These are phyloP conservation scores for Metschnikowia reukaufii DNA, from an alignment of 805 yeast genomes.

Conservation along the genomic window DNA sequence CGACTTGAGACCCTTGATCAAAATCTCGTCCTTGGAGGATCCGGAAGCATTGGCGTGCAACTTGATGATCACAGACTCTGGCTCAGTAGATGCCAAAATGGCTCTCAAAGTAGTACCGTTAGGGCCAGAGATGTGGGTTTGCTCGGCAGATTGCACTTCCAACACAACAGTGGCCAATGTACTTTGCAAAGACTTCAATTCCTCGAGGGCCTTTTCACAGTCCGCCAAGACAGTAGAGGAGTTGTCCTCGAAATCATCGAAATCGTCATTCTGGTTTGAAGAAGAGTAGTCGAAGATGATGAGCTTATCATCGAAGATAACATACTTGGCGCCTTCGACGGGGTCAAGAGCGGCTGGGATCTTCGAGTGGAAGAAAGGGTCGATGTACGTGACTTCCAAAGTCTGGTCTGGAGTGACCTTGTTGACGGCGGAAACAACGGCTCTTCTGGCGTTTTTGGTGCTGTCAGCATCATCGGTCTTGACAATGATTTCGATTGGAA, in stretches of 20 bases:
- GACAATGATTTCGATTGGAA: conserved; percentile 64
- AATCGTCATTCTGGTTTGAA: conserved; percentile 39
- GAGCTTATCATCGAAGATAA: conserved; percentile 55
- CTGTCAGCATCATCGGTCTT: conserved; percentile 44
- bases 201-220: conserved; percentile 55
- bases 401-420: conserved; percentile 67
- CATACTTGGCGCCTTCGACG: conserved; percentile 51
- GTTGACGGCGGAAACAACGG: conserved; percentile 72
- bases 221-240: conserved; percentile 51
- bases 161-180: conserved; percentile 53
- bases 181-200: conserved; percentile 57
- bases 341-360: conserved; percentile 43
- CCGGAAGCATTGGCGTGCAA: conserved; percentile 43
- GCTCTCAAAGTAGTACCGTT: conserved; percentile 55
- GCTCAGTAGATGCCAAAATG: conserved; percentile 38
- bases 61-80: conserved; percentile 45
- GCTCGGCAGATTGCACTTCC: conserved; percentile 53
- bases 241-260: conserved; percentile 68
- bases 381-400: conserved; percentile 60
- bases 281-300: conserved; percentile 56
- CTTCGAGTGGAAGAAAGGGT: conserved; percentile 53
- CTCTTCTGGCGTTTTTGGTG: conserved; percentile 63
- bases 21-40: conserved; percentile 50
- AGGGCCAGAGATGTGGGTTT: conserved; percentile 61
- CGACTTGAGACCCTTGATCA: conserved; percentile 65